Conservation (phyloP, 352 stramenopile species). For the Phytophthora chlamydospora region DNA sequence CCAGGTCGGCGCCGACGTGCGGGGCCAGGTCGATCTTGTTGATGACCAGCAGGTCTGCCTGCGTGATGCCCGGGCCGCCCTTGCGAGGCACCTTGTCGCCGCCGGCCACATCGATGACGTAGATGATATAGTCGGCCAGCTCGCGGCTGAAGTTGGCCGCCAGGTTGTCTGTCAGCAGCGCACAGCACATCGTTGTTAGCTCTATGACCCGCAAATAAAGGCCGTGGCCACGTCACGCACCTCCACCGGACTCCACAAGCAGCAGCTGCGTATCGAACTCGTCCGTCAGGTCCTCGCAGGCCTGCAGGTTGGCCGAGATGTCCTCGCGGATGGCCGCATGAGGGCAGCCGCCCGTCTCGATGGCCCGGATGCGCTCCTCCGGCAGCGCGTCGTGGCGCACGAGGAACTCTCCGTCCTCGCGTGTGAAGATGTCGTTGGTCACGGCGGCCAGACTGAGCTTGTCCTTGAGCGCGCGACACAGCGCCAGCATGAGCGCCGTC, state of each 20-base stretch:
- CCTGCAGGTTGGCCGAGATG: constrained; percentile 96
- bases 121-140: constrained; percentile 98
- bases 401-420: constrained; percentile 99
- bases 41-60: constrained; percentile 97
- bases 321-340: constrained; percentile 98
- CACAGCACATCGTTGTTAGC: background rate
- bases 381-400: constrained; percentile 92
- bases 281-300: constrained; percentile 95
- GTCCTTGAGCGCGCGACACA: constrained; percentile 91
- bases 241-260: constrained; percentile 90
- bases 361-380: constrained; percentile 92
- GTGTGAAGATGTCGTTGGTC: constrained; percentile 99
- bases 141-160: constrained; percentile 97
- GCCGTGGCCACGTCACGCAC: constrained; percentile 28
- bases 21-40: constrained; percentile 99
- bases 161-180: constrained; percentile 91
- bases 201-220: no score
- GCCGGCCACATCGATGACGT: constrained; percentile 98
- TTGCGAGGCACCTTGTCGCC: constrained; percentile 99
- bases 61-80: constrained; percentile 97
- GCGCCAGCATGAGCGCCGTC: constrained; percentile 94
- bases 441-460: constrained; percentile 86
- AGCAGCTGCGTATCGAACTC: constrained; percentile 87
- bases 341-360: constrained; percentile 98
- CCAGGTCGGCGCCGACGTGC: constrained; percentile 93